Conservation (phyloP, 2,329 filamentous ascomycete genomes). For the Lachnellula arida region DNA sequence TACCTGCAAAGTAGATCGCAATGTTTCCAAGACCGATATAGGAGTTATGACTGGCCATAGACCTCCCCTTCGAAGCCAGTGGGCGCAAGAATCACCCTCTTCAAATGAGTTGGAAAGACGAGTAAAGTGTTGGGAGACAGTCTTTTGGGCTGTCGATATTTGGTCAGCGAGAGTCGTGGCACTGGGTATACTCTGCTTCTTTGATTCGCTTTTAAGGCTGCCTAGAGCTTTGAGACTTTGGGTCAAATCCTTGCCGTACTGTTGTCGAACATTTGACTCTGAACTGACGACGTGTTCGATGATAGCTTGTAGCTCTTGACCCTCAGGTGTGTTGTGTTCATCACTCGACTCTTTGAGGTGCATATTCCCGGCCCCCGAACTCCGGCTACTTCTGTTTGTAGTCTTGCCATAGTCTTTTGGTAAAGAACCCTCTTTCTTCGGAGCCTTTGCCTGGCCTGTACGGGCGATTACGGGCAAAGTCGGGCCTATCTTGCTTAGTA, state of each 20-base stretch:
- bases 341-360: too few relatives aligned
- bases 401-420: too few relatives aligned
- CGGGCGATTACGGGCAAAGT: background rate
- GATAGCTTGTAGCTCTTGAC: slow-evolving; percentile 25
- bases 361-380: too few relatives aligned
- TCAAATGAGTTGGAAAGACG: slow-evolving; percentile 8
- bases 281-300: slow-evolving; percentile 29
- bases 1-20: slow-evolving; percentile 31
- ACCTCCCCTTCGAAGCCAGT: slow-evolving; percentile 37
- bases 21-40: slow-evolving; percentile 38
- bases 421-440: too few relatives aligned
- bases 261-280: slow-evolving; percentile 32
- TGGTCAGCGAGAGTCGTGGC: background rate
- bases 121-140: background rate
- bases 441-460: too few relatives aligned
- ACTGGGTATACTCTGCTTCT: background rate
- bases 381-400: too few relatives aligned
- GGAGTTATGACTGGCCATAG: slow-evolving; percentile 41
- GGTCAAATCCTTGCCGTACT: slow-evolving; percentile 36
- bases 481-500: background rate
- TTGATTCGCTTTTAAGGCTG: background rate
- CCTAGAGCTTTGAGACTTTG: slow-evolving; percentile 34
- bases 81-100: background rate
- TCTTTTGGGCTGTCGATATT: background rate
- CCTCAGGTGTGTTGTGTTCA: slow-evolving; percentile 2